Evolutionary conservation across 2,329 filamentous ascomycete genomes (phyloP).

Genomic region (Xylaria sp.): DNA sequence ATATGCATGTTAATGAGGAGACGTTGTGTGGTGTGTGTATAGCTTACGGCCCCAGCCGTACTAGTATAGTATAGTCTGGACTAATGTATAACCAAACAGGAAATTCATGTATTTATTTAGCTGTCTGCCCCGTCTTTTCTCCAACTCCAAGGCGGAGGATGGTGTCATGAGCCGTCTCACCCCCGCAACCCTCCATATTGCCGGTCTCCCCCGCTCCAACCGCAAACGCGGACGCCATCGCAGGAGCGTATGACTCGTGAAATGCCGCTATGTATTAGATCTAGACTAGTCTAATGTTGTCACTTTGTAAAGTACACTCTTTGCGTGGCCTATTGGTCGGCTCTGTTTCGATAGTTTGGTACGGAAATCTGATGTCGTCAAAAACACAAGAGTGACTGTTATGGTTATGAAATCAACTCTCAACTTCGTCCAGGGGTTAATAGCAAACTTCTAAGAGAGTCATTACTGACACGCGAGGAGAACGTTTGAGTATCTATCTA

Average conservation of each 20-base stretch:
- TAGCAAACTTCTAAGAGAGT: not conserved
- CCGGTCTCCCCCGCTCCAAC: not conserved
- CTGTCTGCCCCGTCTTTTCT: conserved; percentile 28
- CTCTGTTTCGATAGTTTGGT: not conserved
- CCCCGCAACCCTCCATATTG: conserved; percentile 26
- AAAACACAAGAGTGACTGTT: not conserved
- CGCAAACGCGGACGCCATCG: not conserved
- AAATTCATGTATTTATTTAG: not conserved
- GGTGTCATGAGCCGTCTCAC: conserved; percentile 20
- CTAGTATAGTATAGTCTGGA: not conserved
- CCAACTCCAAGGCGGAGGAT: conserved; percentile 25
- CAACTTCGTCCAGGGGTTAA: not conserved
- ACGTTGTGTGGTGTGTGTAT: not conserved
- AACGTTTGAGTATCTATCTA: not conserved
- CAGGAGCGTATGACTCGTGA: conserved; percentile 20
- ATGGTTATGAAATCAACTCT: not conserved
- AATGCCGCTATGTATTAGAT: not conserved
- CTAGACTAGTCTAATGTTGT: not conserved
- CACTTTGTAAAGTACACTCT: not conserved
- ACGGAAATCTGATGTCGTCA: not conserved
- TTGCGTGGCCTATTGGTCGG: not conserved
- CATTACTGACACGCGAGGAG: not conserved
- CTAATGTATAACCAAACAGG: not conserved
- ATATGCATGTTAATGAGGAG: conserved; percentile 18
- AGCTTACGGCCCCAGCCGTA: not conserved